Percentiles rank a stretch among this genome's conserved stretches.
phyloP scores from a whole-genome alignment of 495 filamentous ascomycete genomes.

The Daldinia loculata region DNA sequence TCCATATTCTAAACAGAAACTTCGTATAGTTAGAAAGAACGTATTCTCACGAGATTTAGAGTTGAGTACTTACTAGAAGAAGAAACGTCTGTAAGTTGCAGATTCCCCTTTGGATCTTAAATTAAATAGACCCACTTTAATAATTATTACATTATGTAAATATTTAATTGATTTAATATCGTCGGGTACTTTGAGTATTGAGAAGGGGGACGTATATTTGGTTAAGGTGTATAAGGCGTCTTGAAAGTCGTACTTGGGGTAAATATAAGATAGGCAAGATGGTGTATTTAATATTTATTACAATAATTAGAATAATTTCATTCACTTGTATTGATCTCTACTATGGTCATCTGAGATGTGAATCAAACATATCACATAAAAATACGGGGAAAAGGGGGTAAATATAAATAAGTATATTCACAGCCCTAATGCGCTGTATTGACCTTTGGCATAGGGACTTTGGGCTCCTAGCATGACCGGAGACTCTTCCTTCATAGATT shows the following conservation, averaged over 20 bases:
- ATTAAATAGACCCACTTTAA: constrained; percentile 3
- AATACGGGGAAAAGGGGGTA: not conserved
- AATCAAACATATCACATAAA: not conserved
- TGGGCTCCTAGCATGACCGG: not conserved
- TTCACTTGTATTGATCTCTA: not conserved
- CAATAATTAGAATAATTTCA: not conserved
- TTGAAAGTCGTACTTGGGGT: too few relatives aligned
- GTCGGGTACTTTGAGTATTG: not conserved
- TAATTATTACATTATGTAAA: not conserved
- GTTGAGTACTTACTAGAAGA: not conserved
- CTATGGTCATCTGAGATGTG: not conserved
- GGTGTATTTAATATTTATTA: too few relatives aligned
- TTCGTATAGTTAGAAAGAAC: not conserved
- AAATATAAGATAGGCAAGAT: too few relatives aligned
- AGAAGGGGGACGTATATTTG: too few relatives aligned
- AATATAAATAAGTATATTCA: constrained; percentile 13
- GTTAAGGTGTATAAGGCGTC: too few relatives aligned
- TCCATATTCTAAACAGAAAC: not conserved
- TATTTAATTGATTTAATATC: not conserved
- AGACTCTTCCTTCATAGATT: constrained; percentile 17
- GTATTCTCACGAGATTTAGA: not conserved
- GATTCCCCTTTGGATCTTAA: not conserved
- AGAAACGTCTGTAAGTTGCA: not conserved
- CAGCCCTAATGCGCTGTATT: constrained; percentile 42
- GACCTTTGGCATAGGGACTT: constrained; percentile 11